Conservation (phyloP, 2,329 filamentous ascomycete species). For the Lecanoromycetidae sp. region DNA sequence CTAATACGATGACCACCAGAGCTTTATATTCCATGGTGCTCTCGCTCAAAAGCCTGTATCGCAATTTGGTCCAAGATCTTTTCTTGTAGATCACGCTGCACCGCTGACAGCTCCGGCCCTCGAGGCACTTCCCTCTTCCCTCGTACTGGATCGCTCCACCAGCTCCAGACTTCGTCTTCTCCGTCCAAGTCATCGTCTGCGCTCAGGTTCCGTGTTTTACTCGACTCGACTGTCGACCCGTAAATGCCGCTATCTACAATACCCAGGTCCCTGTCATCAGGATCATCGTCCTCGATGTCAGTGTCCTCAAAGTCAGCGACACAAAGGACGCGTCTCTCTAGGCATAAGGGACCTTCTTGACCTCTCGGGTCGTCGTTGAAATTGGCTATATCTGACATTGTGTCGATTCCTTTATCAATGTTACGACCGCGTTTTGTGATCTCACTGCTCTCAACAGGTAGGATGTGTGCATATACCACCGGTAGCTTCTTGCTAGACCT, state of each 20-base stretch:
- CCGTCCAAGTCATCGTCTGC: neutral
- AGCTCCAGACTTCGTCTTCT: neutral
- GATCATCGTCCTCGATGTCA: neutral
- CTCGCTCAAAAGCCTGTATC: no score
- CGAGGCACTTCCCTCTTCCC: neutral
- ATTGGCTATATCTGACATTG: neutral
- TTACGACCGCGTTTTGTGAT: neutral
- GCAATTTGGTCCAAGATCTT: neutral
- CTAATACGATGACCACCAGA: no score
- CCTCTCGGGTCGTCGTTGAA: neutral
- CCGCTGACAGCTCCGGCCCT: neutral
- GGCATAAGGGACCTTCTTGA: no score
- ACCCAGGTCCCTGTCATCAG: neutral
- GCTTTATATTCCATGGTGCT: no score
- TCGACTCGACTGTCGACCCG: no score
- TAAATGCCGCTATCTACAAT: no score
- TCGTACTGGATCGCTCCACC: neutral
- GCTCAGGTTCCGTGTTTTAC: no score
- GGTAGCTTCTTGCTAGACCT: neutral
- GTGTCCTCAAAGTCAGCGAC: neutral
- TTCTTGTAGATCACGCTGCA: neutral
- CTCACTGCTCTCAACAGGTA: neutral
- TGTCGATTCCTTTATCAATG: neutral
- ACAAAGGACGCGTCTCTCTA: no score
- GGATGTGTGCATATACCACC: neutral